Base-by-base conservation (phyloP, 2,329 filamentous ascomycete genomes). In the Onygenales sp. region DNA sequence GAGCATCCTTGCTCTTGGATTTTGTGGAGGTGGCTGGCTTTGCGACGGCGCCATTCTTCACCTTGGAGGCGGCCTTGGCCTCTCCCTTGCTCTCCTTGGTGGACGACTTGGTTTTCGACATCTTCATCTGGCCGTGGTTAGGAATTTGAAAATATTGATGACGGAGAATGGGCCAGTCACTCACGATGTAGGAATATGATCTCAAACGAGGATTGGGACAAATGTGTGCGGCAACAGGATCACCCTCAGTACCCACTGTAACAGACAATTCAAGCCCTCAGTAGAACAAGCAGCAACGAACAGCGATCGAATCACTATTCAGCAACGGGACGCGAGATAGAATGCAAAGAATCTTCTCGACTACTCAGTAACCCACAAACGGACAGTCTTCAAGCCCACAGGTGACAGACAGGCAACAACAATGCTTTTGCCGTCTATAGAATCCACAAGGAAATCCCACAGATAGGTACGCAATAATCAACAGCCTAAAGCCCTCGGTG, bases 1-100 rank as follows among this genome's bases (percentile, higher is more conserved):
- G 49, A 40, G 56, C 49, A 57, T 69, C 69, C 59, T 70, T 71
- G 54, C 60, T 53, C 49, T 62, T 61, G 8, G 63, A 62, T 60
- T 69, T 69, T 36, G 67, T 64, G 54, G 66, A 69, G 63, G 73
- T 64, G 51, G 73, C 65, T 43, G 70, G 59, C 67, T 76, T 77
- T 59, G 67, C 66, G 53, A 76, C 68, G 56, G 67, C 72, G 55
- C 67, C 66, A 58, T 70, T 67, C 67, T 76, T 76, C 62, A 74
- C 74, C 66, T 75, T 75, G 65, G 61, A 67, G 59, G 75, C 55
- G 60, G 68, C 61, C 67, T 74, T 74, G 64, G 67, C 65, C 56
- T 61, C 63, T 56, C 61, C 59, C 60, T 55, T 63, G 62, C 63
- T 58, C 66, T n/a, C 33, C 14, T 48, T 48, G 14, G 45, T 14